These are phyloP conservation scores for Colletotrichum tofieldiae DNA, from an alignment of 2,329 filamentous ascomycete genomes.

Conservation along the genomic window DNA sequence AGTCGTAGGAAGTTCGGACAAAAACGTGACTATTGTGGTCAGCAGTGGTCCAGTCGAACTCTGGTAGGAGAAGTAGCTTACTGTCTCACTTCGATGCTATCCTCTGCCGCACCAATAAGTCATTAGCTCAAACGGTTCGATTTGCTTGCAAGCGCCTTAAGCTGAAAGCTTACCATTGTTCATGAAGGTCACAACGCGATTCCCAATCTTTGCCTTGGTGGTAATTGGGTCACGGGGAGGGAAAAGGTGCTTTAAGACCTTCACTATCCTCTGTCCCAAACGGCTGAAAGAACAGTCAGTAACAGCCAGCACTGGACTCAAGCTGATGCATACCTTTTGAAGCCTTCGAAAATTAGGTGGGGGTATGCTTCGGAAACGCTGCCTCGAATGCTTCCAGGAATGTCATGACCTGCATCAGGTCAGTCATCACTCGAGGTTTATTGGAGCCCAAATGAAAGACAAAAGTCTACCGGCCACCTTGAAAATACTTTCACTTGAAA, in stretches of 20 bases:
- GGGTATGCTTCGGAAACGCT: slow-evolving; percentile 95
- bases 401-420: slow-evolving; percentile 78
- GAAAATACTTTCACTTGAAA: not conserved
- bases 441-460: not conserved
- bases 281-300: slow-evolving; percentile 63
- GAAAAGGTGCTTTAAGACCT: slow-evolving; percentile 94
- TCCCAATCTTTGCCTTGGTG: slow-evolving; percentile 83
- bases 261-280: slow-evolving; percentile 86
- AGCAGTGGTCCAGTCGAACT: slow-evolving; percentile 6
- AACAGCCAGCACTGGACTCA: not conserved
- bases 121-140: slow-evolving; percentile 66
- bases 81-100: slow-evolving; percentile 89
- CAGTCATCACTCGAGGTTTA: not conserved
- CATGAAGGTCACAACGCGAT: slow-evolving; percentile 86
- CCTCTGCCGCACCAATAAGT: slow-evolving; percentile 69
- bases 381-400: slow-evolving; percentile 88
- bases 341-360: slow-evolving; percentile 95
- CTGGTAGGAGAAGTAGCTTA: slow-evolving; percentile 14
- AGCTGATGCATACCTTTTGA: slow-evolving; percentile 62
- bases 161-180: slow-evolving; percentile 11
- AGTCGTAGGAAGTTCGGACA: slow-evolving; percentile 91
- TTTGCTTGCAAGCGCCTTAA: not conserved
- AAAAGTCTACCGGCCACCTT: not conserved
- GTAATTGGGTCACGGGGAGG: slow-evolving; percentile 87
- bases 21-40: slow-evolving; percentile 74